Conservation (phyloP, 169 alveolate genomes). For the Perkinsus olseni region DNA sequence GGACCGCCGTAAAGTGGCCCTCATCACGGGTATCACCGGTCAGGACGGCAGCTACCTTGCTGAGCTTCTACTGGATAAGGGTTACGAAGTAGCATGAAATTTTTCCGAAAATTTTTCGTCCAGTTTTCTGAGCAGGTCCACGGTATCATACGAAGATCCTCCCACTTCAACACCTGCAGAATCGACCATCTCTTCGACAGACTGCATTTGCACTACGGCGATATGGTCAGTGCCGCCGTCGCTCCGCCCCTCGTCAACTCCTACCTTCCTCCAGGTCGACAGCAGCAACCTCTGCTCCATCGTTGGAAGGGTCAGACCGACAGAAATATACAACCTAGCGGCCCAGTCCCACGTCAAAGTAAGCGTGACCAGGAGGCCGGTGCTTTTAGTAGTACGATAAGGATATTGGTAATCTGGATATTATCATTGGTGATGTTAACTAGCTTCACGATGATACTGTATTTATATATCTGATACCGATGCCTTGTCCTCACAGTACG, state of each 20-base stretch:
- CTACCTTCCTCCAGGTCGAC: constrained; percentile 21
- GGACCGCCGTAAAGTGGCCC: constrained; percentile 23
- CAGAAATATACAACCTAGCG: constrained; percentile 62
- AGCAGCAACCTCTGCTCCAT: constrained; percentile 35
- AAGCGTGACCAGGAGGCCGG: too few relatives aligned
- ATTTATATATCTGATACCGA: too few relatives aligned
- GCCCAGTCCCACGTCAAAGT: constrained; percentile 36
- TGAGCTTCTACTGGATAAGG: constrained; percentile 58
- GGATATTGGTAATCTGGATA: too few relatives aligned
- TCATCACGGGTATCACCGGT: constrained; percentile 70
- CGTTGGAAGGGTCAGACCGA: constrained; percentile 40
- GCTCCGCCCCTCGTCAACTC: neutral
- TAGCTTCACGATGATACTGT: too few relatives aligned
- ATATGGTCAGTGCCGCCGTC: constrained; percentile 25
- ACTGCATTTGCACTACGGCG: constrained; percentile 61
- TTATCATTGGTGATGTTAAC: too few relatives aligned
- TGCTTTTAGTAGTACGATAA: too few relatives aligned
- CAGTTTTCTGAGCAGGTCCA: neutral
- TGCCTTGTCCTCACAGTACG: too few relatives aligned
- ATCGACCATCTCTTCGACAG: constrained; percentile 50
- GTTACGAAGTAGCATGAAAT: constrained; percentile 39
- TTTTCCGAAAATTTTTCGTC: neutral
- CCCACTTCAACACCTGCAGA: constrained; percentile 49
- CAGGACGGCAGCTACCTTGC: constrained; percentile 71
- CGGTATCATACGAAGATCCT: constrained; percentile 50